Evolutionary conservation across 495 filamentous ascomycete genomes (phyloP), one percentile per base, ranked within the genome.

Genomic region (Pyrenopolyporus hunteri): DNA sequence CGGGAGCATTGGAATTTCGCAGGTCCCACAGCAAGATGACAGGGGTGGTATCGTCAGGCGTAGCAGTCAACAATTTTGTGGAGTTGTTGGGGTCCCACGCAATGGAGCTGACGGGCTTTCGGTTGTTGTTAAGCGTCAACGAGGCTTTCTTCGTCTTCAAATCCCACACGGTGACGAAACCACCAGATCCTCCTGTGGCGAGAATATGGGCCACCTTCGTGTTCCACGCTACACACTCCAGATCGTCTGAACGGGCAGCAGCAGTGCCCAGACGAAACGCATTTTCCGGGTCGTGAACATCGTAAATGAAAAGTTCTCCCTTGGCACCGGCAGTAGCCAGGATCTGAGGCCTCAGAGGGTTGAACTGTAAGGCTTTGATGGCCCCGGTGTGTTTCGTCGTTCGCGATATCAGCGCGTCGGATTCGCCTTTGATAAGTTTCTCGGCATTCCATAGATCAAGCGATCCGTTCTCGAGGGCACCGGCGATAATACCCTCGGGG

Each of bases 141-240:
- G 91, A 96, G 64, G 96, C 92, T 76, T 93, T 96, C 83, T 95
- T 97, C 0, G 88, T 89, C 80, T 96, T 97, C 36, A 98, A 85
- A 79, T 99, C 94, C 94, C 94, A 99, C 2, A 99, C 93, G 8
- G 94, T 97, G 22, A 98, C 92, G 68, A 97, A 96, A 8, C 94
- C 94, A 14, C 92, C 94, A 63, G 85, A 92, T 70, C 93, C 92
- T 61, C 94, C 94, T 9, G 94, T 97, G 22, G 92, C 95, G 57
- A 98, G 75, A 68, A 99, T 99, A 73, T 99, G 93, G 16, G 93
- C 81, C 32, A 97, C 93, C 78, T 96, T 98, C 67, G 92, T 92
- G 77, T 99, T 99, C 94, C 94, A 99, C 63, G 97, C 93, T 67
- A 98, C 78, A 56, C 91, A 92, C 59, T 97, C 92, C 59, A 97